phyloP scores from a whole-genome alignment of 805 yeast genomes.

The Hanseniaspora clermontiae region DNA sequence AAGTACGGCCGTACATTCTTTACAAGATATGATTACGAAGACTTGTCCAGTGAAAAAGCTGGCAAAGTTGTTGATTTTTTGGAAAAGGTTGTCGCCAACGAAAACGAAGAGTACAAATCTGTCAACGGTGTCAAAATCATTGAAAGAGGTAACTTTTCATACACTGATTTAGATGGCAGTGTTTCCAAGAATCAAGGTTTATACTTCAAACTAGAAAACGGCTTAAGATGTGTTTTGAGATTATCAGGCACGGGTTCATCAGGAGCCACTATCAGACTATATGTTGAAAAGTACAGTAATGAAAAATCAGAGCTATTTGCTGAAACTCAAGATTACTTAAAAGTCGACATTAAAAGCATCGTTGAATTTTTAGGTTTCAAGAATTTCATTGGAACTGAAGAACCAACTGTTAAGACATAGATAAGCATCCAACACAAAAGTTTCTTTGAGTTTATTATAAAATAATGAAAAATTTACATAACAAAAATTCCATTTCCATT shows the following conservation, averaged over 20 bases:
- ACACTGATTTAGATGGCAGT: slow-evolving; percentile 89
- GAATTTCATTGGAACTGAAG: slow-evolving; percentile 62
- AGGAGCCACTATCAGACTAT: slow-evolving; percentile 91
- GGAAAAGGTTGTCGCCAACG: slow-evolving; percentile 26
- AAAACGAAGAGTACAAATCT: slow-evolving; percentile 39
- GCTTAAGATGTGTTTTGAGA: slow-evolving; percentile 77
- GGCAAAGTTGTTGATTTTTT: slow-evolving; percentile 47
- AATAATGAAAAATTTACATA: no score
- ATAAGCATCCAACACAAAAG: background rate
- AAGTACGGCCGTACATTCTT: slow-evolving; percentile 94
- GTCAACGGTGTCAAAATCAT: slow-evolving; percentile 40
- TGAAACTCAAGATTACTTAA: slow-evolving; percentile 57
- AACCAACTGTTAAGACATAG: slow-evolving; percentile 81
- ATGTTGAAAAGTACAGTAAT: slow-evolving; percentile 67
- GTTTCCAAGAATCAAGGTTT: slow-evolving; percentile 82
- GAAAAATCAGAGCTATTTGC: slow-evolving; percentile 39
- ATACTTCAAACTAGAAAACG: slow-evolving; percentile 65
- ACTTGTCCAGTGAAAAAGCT: slow-evolving; percentile 67
- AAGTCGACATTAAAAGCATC: slow-evolving; percentile 48
- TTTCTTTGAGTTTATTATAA: no score
- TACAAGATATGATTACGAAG: slow-evolving; percentile 89
- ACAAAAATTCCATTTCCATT: no score
- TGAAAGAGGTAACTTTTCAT: slow-evolving; percentile 79
- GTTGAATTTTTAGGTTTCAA: slow-evolving; percentile 58
- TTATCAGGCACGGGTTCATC: slow-evolving; percentile 95